phyloP scores from a whole-genome alignment of 2,329 filamentous ascomycete genomes.

The Davidsoniella eucalypti region DNA sequence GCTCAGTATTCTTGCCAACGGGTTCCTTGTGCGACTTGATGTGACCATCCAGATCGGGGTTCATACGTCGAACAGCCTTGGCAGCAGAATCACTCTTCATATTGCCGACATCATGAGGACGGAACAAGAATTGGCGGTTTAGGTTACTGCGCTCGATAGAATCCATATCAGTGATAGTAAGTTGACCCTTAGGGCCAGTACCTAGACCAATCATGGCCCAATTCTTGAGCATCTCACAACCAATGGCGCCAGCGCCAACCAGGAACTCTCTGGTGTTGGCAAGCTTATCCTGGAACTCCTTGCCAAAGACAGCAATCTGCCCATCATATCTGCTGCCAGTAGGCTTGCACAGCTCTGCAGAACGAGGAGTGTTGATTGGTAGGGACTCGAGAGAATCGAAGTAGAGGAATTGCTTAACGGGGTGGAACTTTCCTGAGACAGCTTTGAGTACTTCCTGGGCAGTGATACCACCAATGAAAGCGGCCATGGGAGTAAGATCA shows the following conservation, averaged over 20 bases:
- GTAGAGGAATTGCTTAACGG: conserved; percentile 92
- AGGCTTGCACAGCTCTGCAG: conserved; percentile 77
- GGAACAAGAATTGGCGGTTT: conserved; percentile 93
- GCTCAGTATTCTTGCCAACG: conserved; percentile 80
- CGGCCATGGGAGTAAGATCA: conserved; percentile 81
- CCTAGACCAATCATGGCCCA: conserved; percentile 98
- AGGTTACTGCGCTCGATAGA: conserved; percentile 98
- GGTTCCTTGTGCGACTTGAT: conserved; percentile 77
- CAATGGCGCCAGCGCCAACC: conserved; percentile 90
- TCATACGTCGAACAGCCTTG: conserved; percentile 83
- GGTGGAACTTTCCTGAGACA: conserved; percentile 92
- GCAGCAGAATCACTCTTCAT: conserved; percentile 95
- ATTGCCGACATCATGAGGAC: conserved; percentile 79
- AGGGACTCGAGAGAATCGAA: conserved; percentile 96
- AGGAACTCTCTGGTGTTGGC: conserved; percentile 83
- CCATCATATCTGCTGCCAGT: conserved; percentile 80
- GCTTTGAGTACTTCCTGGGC: conserved; percentile 95
- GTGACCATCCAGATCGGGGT: conserved; percentile 75
- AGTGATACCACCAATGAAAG: conserved; percentile 83
- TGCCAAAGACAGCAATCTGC: conserved; percentile 90
- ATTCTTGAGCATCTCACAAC: conserved; percentile 98
- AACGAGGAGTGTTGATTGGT: conserved; percentile 56
- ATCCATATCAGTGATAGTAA: conserved; percentile 93
- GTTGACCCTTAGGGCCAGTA: conserved; percentile 72
- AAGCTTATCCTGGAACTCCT: conserved; percentile 86